These are phyloP conservation scores for Acidomyces sp. DNA, from an alignment of 495 filamentous ascomycete genomes.

Conservation along the genomic window DNA sequence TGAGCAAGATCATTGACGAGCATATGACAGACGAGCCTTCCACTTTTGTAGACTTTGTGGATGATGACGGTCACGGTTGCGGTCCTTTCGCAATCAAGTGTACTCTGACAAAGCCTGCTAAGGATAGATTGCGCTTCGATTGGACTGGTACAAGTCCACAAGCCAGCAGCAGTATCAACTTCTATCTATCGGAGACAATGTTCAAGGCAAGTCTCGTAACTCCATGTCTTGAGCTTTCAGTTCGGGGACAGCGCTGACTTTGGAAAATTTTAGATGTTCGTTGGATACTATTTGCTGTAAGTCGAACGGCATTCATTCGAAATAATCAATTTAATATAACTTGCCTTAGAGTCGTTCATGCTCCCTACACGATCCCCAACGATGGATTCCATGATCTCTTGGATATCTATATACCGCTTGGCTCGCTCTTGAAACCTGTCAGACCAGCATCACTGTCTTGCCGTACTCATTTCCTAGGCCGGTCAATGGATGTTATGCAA, in stretches of 20 bases:
- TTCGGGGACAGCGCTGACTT: no score
- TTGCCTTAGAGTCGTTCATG: constrained; percentile 32
- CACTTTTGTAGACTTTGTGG: constrained; percentile 39
- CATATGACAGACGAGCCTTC: constrained; percentile 33
- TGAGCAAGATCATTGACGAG: constrained; percentile 34
- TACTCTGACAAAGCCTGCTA: constrained; percentile 32
- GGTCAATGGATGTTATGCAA: constrained; percentile 37
- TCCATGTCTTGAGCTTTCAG: no score
- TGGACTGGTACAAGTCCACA: constrained; percentile 38
- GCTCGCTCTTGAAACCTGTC: constrained; percentile 35
- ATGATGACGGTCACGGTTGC: constrained; percentile 38
- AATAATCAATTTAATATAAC: no score
- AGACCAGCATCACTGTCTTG: constrained; percentile 38
- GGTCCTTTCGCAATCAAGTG: constrained; percentile 39
- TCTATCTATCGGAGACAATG: constrained; percentile 38
- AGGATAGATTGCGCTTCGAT: constrained; percentile 32
- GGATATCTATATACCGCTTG: constrained; percentile 35
- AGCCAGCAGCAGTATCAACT: constrained; percentile 38
- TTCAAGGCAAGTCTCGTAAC: no score
- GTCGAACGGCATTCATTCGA: no score
- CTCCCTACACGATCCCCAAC: constrained; percentile 35
- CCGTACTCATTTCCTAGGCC: constrained; percentile 36
- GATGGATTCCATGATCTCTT: constrained; percentile 38
- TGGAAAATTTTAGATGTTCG: no score
- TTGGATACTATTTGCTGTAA: constrained; percentile 34